A percentile compares a stretch with the other conserved stretches of the same genome.
These are phyloP conservation scores for Pyronema omphalodes DNA, from an alignment of 495 filamentous ascomycete species.

Conservation along the genomic window DNA sequence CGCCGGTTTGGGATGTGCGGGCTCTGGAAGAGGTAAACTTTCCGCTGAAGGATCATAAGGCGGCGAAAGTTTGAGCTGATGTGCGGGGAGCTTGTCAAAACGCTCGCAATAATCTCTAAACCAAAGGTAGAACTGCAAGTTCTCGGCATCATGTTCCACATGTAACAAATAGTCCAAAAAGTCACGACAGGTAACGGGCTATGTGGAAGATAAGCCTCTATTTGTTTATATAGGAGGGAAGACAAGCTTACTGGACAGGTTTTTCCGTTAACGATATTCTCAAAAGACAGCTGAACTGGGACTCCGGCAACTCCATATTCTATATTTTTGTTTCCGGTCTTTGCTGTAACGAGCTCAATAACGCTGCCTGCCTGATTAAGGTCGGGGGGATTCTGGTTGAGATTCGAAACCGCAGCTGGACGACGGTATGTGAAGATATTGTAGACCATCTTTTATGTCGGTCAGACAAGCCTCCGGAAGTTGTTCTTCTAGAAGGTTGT, in stretches of 20 bases:
- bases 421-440: conserved; percentile 4
- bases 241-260: conserved; percentile 52
- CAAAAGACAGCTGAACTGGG: conserved; percentile 50
- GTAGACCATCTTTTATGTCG: conserved; percentile 3
- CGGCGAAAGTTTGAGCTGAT: conserved; percentile 38
- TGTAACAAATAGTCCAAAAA: conserved; percentile 69
- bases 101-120: conserved; percentile 43
- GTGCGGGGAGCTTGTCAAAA: conserved; percentile 35
- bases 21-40: neutral
- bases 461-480: neutral
- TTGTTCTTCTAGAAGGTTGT: neutral
- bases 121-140: conserved; percentile 69
- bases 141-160: conserved; percentile 55
- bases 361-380: neutral
- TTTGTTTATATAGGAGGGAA: neutral
- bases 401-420: neutral
- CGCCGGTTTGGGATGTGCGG: neutral
- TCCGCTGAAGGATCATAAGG: conserved; percentile 28
- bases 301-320: conserved; percentile 29
- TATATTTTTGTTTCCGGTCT: neutral
- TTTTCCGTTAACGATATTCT: conserved; percentile 51
- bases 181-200: conserved; percentile 57
- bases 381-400: neutral
- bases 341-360: too few species aligned
- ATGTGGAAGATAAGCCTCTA: neutral